Evolutionary conservation across 768 basidiomycete species (phyloP), one percentile per base, ranked within the genome.

Genomic region (Arthromyces matolae): DNA sequence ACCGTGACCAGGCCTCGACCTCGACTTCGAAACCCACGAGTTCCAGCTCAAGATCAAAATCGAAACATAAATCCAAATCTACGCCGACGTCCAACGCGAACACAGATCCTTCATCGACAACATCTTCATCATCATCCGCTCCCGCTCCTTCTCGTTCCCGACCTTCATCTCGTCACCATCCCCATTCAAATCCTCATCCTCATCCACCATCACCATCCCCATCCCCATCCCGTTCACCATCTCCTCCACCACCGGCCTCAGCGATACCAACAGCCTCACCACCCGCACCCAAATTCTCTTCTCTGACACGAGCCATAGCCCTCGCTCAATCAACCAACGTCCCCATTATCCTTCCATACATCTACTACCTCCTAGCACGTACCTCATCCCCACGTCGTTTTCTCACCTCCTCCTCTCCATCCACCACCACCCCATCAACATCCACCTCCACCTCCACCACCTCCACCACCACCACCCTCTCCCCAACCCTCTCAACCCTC

Each of bases 331-430:
- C 68, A 27, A 72, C 63, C 40, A 60, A 67, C 44, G 57, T 77
- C 13, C 66, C 63, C 14, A 60, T 64, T 14, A 59, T 74, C 16
- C 64, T 80, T 3, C 78, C 78, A 0, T 76, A 76, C 52, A 70
- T 72, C 0, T 78, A 69, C 55, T 79, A 79, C 59, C 73, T 73
- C 58, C 61, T 78, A 31, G 73, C 75, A 8, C 70, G 71, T 8
- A 67, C 73, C 16, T 54, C 52, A 10, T 34, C 50, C 16, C 62
- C 69, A 24, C 60, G 64, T 10, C 65, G 72, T 3, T 61, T 73
- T 41, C 66, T 73, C 41, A 59, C 66, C 20, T 64, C 70, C 36
- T 55, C 68, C 3, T 49, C 67, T 3, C 44, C 52, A 2, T 70
- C 56, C 74, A 78, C 60, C n/a, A 72, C 72, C 59, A 57, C 76